These are phyloP conservation scores for Yamadazyma kitorensis DNA, from an alignment of 805 yeast species.

Conservation along the genomic window DNA sequence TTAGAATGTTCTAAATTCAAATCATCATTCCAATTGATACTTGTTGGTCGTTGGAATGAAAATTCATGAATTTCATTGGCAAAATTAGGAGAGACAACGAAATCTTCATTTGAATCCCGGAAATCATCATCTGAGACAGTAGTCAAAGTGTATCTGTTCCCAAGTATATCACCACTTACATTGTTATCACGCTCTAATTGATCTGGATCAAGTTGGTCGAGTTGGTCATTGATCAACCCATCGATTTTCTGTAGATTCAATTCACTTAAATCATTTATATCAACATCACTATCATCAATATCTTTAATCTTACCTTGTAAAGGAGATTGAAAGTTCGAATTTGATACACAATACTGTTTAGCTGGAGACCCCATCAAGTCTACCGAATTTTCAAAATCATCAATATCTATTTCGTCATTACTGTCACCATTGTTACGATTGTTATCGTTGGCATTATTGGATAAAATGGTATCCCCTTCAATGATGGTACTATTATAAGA, in stretches of 20 bases:
- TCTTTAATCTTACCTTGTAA: constrained; percentile 7
- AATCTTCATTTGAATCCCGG: constrained; percentile 3
- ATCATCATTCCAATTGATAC: constrained; percentile 43
- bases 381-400: constrained; percentile 28
- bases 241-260: constrained; percentile 38
- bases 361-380: constrained; percentile 16
- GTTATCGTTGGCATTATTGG: constrained; percentile 4
- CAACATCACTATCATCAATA: constrained; percentile 19
- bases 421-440: no score
- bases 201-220: no score
- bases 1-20: constrained; percentile 14
- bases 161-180: constrained; percentile 6
- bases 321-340: not conserved
- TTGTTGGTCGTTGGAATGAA: constrained; percentile 37
- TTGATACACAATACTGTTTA: constrained; percentile 9
- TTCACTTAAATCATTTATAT: constrained; percentile 37
- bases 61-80: constrained; percentile 19
- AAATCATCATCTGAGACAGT: not conserved
- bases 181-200: not conserved
- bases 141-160: no score
- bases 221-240: constrained; percentile 27
- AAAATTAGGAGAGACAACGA: not conserved
- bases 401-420: constrained; percentile 24
- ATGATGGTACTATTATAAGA: constrained; percentile 15
- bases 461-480: constrained; percentile 18